Conservation (phyloP, 768 basidiomycete species). For the Lanmaoa pseudosensibilis region DNA sequence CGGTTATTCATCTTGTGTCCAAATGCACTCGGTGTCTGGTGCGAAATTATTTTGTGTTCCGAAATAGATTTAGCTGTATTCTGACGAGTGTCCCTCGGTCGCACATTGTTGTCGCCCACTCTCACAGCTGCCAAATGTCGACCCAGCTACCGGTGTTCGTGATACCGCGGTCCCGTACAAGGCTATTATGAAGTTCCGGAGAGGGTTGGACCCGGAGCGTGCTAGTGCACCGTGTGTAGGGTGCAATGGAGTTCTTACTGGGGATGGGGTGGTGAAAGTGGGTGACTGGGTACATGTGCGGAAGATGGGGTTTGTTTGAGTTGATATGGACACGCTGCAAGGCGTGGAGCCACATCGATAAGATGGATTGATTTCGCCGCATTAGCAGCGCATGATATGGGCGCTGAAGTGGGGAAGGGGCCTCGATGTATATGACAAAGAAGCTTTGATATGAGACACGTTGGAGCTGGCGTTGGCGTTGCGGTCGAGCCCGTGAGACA, state of each 20-base stretch:
- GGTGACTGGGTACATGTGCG: conserved; percentile 60
- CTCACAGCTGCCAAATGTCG: conserved; percentile 69
- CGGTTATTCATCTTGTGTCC: conserved; percentile 56
- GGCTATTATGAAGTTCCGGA: conserved; percentile 71
- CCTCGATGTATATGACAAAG: not conserved
- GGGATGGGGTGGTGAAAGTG: conserved; percentile 53
- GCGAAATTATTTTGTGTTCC: conserved; percentile 26
- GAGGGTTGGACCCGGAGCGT: conserved; percentile 49
- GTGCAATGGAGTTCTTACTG: conserved; percentile 57
- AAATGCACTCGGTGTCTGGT: conserved; percentile 75
- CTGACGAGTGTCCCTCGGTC: conserved; percentile 2
- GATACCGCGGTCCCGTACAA: conserved; percentile 78
- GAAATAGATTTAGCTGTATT: conserved; percentile 1
- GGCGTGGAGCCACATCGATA: not conserved
- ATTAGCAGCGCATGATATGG: not conserved
- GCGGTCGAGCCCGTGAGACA: too few species aligned
- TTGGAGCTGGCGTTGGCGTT: not conserved
- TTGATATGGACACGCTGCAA: not conserved
- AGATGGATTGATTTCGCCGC: not conserved
- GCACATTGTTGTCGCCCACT: conserved; percentile 1
- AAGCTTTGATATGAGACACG: too few species aligned
- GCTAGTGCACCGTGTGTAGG: conserved; percentile 64
- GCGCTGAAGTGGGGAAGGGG: not conserved
- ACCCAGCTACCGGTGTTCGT: conserved; percentile 58
- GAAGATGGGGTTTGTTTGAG: conserved; percentile 38